Percentiles rank a stretch among this genome's conserved stretches.
Evolutionary conservation across 2,329 filamentous ascomycete species (phyloP).

Genomic region (Fusarium globosum): DNA sequence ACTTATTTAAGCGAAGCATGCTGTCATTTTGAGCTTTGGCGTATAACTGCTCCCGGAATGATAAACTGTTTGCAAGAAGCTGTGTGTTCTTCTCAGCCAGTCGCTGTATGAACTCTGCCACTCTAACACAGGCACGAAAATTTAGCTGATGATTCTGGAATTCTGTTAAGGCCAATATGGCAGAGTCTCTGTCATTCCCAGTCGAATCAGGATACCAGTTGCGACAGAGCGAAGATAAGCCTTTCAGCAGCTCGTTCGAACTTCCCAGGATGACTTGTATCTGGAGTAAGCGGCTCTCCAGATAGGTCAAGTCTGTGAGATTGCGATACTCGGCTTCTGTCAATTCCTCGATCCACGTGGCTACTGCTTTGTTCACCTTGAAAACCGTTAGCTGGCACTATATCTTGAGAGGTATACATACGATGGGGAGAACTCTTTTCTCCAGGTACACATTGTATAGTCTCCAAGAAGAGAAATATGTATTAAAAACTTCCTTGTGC

Average conservation of each 20-base stretch:
- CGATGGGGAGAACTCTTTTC: no score
- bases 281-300: no score
- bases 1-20: not conserved
- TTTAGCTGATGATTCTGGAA: not conserved
- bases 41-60: not conserved
- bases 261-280: not conserved
- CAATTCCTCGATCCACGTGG: no score
- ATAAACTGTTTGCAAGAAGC: not conserved
- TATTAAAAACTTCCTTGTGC: no score
- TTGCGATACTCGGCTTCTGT: no score
- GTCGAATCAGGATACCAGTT: not conserved
- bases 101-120: not conserved
- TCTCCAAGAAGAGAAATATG: no score
- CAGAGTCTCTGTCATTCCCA: fast-evolving
- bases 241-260: not conserved
- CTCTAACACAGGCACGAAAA: not conserved
- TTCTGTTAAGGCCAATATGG: not conserved
- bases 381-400: no score
- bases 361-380: no score
- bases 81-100: not conserved
- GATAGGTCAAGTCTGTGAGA: no score
- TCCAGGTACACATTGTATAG: no score
- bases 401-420: no score
- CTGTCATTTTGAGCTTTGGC: not conserved
- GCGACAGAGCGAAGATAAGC: not conserved